These are phyloP conservation scores for Arachis monticola DNA, from an alignment of 331 rosid species.

Conservation along the genomic window DNA sequence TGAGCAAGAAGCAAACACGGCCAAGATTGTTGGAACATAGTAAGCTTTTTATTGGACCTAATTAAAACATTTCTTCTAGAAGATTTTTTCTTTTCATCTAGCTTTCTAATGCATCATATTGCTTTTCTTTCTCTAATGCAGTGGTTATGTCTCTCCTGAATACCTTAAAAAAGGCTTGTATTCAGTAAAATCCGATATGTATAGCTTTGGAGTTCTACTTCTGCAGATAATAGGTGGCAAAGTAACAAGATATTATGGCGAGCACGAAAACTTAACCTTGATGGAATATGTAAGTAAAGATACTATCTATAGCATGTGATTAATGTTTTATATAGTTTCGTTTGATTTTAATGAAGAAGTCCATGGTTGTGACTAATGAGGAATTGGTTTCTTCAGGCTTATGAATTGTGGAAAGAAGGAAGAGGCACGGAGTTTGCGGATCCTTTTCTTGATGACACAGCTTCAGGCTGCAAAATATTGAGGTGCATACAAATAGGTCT, in stretches of 20 bases:
- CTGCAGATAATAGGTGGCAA: constrained; percentile 53
- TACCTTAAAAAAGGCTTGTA: constrained; percentile 42
- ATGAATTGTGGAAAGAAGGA: constrained; percentile 45
- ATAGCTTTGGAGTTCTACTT: constrained; percentile 55
- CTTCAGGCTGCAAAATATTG: constrained; percentile 38
- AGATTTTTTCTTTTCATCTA: not conserved
- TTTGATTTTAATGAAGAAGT: not conserved
- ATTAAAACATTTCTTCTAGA: not conserved
- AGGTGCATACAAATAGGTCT: constrained; percentile 54
- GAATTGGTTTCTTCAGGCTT: constrained; percentile 23
- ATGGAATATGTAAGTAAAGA: constrained; percentile 46
- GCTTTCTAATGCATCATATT: not conserved
- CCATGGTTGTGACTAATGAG: not conserved
- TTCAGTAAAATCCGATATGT: constrained; percentile 50
- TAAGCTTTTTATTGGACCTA: not conserved
- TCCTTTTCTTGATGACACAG: constrained; percentile 45
- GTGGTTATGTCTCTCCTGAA: constrained; percentile 52
- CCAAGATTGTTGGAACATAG: constrained; percentile 51
- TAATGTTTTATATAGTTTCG: not conserved
- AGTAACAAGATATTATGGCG: constrained; percentile 36
- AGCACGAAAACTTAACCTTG: constrained; percentile 34
- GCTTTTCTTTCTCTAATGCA: constrained; percentile 5
- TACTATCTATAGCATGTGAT: not conserved
- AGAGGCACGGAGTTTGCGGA: constrained; percentile 47
- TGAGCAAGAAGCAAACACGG: constrained; percentile 52